Base-by-base conservation (phyloP, 768 basidiomycete genomes). In the Lactifluus pinguis region DNA sequence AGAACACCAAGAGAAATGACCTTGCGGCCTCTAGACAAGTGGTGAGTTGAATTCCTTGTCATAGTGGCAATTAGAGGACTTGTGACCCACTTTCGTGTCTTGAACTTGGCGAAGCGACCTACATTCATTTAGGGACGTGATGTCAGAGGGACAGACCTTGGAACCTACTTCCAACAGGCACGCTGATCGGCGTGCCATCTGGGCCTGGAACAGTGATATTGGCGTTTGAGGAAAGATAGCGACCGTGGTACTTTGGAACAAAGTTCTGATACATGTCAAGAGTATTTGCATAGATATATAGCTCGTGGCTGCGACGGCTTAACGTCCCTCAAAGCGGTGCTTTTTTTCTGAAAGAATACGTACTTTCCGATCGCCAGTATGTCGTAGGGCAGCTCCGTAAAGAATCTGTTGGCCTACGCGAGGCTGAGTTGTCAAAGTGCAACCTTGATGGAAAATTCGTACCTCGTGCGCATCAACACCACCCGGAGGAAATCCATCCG, bases 361-460 rank as follows among this genome's bases (percentile, higher is more conserved):
- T 68, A 86, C 83, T 94, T 95, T 68, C 93, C 92, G 53, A 93
- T 91, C 2, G 89, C 74, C 69, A 93, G 80, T 2, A 92, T 68
- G 68, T 95, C 93, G 68, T 92, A 95, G 0, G 87, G 86, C 19
- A 95, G 76, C 57, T 81, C 73, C 21, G 80, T 73, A 64, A 94
- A 76, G 71, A 92, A 85, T 68, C 86, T 74, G 71, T 91, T 90
- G n/a, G 87, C 74, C 86, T 89, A 59, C 17, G 47, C 0, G 25
- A 2, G 41, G 7, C 25, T 52, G 38, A n/a, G 53, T 32, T 51
- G 57, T 47, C 55, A n/a, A 36, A 29, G 25, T 45, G 8, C 25
- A 15, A 55, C 19, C 13, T n/a, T 13, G 29, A 32, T n/a, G 17
- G 39, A 19, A 39, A 50, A 48, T 3, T 63, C 76, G 42, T 59